Conservation (phyloP, 1,284 basidiomycete species). For the Cryptococcus sp. region DNA sequence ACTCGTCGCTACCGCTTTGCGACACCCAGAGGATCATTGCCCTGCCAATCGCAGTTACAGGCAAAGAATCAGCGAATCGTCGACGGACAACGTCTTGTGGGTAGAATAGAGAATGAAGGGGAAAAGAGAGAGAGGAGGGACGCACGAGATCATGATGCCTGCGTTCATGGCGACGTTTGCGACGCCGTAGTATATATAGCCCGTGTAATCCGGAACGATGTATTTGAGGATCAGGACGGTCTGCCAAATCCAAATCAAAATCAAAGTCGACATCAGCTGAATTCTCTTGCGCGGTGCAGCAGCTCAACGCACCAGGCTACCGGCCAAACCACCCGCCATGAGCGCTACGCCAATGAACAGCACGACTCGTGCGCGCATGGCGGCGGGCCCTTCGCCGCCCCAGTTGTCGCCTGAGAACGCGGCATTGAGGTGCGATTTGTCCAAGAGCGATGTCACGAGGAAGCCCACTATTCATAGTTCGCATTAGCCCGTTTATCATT, state of each 20-base stretch:
- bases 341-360: constrained; percentile 94
- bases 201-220: constrained; percentile 71
- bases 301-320: constrained; percentile 72
- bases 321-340: constrained; percentile 93
- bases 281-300: too few relatives aligned
- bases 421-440: constrained; percentile 85
- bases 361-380: constrained; percentile 85
- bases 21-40: constrained; percentile 54
- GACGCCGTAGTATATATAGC: constrained; percentile 88
- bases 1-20: constrained; percentile 53
- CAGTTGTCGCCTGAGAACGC: constrained; percentile 65
- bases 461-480: constrained; percentile 65
- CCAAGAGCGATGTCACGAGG: constrained; percentile 88
- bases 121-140: constrained; percentile 1
- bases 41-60: constrained; percentile 18
- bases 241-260: constrained; percentile 54
- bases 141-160: constrained; percentile 75
- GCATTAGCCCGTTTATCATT: too few relatives aligned
- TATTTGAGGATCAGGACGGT: constrained; percentile 92
- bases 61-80: neutral
- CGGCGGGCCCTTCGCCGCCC: constrained; percentile 68
- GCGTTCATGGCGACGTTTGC: constrained; percentile 92
- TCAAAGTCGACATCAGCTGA: neutral
- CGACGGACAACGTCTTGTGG: too few relatives aligned
- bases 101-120: too few relatives aligned